Percentiles rank a stretch among this genome's conserved stretches.
Conservation (phyloP, 208 protist genomes). For the Acanthamoeba sp. region DNA sequence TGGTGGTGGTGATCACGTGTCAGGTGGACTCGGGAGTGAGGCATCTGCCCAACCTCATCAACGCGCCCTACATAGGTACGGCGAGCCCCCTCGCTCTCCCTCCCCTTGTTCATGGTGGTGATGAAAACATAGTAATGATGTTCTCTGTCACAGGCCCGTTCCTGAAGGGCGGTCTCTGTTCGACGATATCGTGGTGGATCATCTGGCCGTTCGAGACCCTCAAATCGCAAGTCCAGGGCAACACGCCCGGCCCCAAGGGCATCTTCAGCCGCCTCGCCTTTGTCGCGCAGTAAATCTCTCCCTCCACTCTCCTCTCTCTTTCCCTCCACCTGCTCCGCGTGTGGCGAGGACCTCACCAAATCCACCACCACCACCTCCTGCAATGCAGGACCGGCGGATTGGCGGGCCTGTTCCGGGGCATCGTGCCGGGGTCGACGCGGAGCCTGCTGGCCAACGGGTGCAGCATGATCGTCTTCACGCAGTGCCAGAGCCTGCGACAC, state of each 20-base stretch:
- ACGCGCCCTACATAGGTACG: constrained; percentile 63
- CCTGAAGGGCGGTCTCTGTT: constrained; percentile 63
- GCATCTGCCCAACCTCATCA: constrained; percentile 75
- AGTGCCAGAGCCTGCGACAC: constrained; percentile 70
- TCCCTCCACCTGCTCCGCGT: too few relatives aligned
- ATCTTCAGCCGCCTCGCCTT: constrained; percentile 33
- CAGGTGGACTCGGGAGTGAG: constrained; percentile 71
- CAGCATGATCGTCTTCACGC: constrained; percentile 75
- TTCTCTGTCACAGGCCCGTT: constrained; percentile 1
- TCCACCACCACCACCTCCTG: too few relatives aligned
- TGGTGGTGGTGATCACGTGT: neutral
- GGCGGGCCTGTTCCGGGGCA: constrained; percentile 74
- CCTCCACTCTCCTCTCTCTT: too few relatives aligned
- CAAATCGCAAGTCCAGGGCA: constrained; percentile 78
- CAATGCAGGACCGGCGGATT: constrained; percentile 71
- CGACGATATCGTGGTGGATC: constrained; percentile 74
- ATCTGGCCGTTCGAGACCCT: constrained; percentile 79
- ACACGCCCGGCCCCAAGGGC: constrained; percentile 74
- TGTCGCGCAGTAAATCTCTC: constrained; percentile 51
- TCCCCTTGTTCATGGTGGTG: neutral
- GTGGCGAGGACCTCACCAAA: too few relatives aligned
- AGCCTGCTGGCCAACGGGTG: constrained; percentile 67
- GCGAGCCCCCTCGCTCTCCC: too few relatives aligned
- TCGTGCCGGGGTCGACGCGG: constrained; percentile 71
- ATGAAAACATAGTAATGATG: neutral